Percentiles rank a stretch among this genome's conserved stretches.
Conservation (phyloP, 2,329 filamentous ascomycete species). For the Pestalotiopsis sp. region DNA sequence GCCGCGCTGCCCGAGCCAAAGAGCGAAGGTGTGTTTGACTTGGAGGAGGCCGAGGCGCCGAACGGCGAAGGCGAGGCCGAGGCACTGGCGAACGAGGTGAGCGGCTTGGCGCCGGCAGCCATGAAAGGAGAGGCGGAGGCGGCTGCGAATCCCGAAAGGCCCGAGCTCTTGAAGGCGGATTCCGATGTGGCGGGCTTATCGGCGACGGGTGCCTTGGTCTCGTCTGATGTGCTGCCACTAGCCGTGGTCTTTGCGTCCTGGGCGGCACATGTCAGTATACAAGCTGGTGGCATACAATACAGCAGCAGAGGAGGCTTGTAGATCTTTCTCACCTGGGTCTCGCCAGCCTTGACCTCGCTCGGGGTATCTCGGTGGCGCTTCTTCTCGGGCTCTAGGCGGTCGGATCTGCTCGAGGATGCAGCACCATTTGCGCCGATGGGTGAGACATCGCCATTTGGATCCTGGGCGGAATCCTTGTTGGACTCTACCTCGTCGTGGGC, state of each 20-base stretch:
- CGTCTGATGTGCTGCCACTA: slow-evolving; percentile 12
- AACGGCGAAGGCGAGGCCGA: slow-evolving; percentile 44
- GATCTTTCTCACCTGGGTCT: slow-evolving; percentile 32
- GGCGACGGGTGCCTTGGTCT: slow-evolving; percentile 14
- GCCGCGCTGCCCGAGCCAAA: slow-evolving; percentile 45
- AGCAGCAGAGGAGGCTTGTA: slow-evolving; percentile 1
- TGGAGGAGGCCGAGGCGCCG: slow-evolving; percentile 33
- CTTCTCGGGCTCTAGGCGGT: slow-evolving; percentile 65
- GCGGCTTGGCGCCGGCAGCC: slow-evolving; percentile 25
- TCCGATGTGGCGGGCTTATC: slow-evolving; percentile 37
- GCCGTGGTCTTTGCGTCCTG: slow-evolving; percentile 16
- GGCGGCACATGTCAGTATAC: not conserved
- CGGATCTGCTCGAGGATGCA: slow-evolving; percentile 45
- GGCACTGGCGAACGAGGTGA: slow-evolving; percentile 49
- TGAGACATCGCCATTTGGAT: slow-evolving; percentile 37
- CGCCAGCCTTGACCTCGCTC: slow-evolving; percentile 37
- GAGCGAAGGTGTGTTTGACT: slow-evolving; percentile 47
- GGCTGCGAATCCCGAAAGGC: slow-evolving; percentile 62
- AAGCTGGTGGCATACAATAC: not conserved
- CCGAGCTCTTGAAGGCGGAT: slow-evolving; percentile 66
- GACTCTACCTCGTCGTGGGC: slow-evolving; percentile 62
- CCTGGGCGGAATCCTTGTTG: slow-evolving; percentile 40
- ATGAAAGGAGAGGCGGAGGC: slow-evolving; percentile 52
- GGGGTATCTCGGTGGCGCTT: slow-evolving; percentile 62
- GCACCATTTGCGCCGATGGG: slow-evolving; percentile 47